Base-by-base conservation (phyloP, 169 alveolate species). In the Cryptosporidium xiaoi region DNA sequence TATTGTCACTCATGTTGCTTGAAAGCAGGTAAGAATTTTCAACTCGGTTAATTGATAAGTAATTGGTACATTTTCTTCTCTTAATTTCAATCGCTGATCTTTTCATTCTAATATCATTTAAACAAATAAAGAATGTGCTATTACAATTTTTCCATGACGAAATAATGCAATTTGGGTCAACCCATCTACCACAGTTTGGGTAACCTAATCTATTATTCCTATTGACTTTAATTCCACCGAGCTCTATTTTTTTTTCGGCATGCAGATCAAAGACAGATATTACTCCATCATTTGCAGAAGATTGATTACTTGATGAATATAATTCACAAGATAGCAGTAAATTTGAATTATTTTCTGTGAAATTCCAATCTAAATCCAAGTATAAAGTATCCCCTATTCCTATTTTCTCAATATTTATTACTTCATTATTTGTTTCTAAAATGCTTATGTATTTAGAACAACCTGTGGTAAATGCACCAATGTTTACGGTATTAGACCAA, bases 401-500 rank as follows among this genome's bases (percentile, higher is more conserved):
- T 56, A 77, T 56, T 40, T 46, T 60, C 13, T 77, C 71, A 31
- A 53, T 55, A n/a, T 18, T 16, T 3, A 69, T 29, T 31, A 29
- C 31, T 3, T 33, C 40, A 18, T 20, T n/a, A 18, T 27, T 53
- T 8, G 27, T 18, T 29, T 29, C 15, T 16, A 69, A 69, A 51
- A 69, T 33, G 10, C 24, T 51, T 6, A 77, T 62, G 13, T 44
- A n/a, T 3, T 51, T 34, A 15, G 69, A 60, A 44, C 20, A 34
- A 8, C 87, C 87, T 3, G 69, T 60, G 20, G 87, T 60, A 27
- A 77, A 77, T 60, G 65, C 71, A 60, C 87, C 87, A 12, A 44
- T 12, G 15, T 13, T 24, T 15, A 18, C 24, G 12, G 33, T 1
- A 13, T 15, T 56, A 62, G 51, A 27, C 87, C 87, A 77, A 5